Evolutionary conservation across 1,139 yeast genomes (phyloP).

Genomic region (Suhomyces maxii): DNA sequence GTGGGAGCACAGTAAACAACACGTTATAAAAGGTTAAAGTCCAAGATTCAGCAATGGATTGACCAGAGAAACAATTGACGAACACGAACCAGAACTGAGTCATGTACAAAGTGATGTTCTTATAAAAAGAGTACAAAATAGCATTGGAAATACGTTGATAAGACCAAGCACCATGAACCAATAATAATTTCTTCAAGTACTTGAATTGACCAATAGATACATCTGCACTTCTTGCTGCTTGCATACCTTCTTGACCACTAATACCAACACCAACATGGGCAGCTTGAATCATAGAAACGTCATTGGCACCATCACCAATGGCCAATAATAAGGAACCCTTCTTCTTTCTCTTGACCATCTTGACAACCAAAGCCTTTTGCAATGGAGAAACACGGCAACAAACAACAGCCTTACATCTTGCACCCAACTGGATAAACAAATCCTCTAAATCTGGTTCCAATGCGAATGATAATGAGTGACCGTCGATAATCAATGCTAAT

Average conservation of each 20-base stretch:
- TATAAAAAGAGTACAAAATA: constrained; percentile 90
- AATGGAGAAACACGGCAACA: constrained; percentile 98
- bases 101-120: constrained; percentile 92
- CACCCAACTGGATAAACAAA: constrained; percentile 74
- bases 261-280: constrained; percentile 99
- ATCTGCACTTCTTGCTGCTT: constrained; percentile 98
- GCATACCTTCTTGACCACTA: constrained; percentile 99
- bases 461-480: constrained; percentile 84
- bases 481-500: constrained; percentile 90
- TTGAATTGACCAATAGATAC: constrained; percentile 95
- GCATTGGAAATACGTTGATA: constrained; percentile 93
- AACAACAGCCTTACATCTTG: constrained; percentile 84
- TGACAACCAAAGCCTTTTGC: constrained; percentile 95
- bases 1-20: constrained; percentile 93
- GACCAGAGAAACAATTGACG: constrained; percentile 90
- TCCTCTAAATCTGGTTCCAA: constrained; percentile 80
- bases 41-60: constrained; percentile 97
- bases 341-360: constrained; percentile 75
- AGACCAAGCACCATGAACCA: constrained; percentile 98
- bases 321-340: constrained; percentile 80
- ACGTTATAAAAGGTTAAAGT: constrained; percentile 94
- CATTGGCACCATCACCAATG: constrained; percentile 98
- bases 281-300: constrained; percentile 98
- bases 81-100: constrained; percentile 98
- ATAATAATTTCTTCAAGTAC: constrained; percentile 72